These are phyloP conservation scores for Ustanciosporium gigantosporum DNA, from an alignment of 1,284 basidiomycete species.

Conservation along the genomic window DNA sequence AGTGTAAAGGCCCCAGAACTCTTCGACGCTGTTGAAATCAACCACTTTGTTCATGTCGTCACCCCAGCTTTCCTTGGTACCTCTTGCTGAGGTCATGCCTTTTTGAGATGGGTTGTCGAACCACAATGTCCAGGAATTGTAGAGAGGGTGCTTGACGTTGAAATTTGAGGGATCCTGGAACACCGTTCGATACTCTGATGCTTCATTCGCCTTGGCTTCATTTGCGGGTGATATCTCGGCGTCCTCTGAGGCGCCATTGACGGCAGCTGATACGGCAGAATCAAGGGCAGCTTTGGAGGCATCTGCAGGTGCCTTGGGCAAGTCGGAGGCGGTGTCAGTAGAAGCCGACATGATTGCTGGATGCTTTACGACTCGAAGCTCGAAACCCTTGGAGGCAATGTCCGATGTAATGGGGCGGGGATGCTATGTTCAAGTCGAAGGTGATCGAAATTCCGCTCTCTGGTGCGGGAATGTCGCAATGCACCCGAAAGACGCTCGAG, in stretches of 20 bases:
- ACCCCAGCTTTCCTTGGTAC: conserved; percentile 58
- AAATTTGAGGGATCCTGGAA: conserved; percentile 58
- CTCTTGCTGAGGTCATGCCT: conserved; percentile 47
- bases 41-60: conserved; percentile 60
- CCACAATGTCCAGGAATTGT: conserved; percentile 59
- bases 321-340: conserved; percentile 8
- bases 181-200: conserved; percentile 50
- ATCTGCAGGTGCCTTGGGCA: conserved; percentile 43
- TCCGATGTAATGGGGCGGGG: no score
- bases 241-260: conserved; percentile 14
- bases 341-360: conserved; percentile 29
- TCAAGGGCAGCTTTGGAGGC: conserved; percentile 49
- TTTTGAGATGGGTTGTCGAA: conserved; percentile 60
- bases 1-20: conserved; percentile 74
- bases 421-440: no score
- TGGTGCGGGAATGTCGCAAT: no score
- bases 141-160: conserved; percentile 60
- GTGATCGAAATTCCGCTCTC: no score
- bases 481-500: no score
- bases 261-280: conserved; percentile 26
- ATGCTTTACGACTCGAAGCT: no score
- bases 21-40: conserved; percentile 56
- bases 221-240: conserved; percentile 2
- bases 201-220: conserved; percentile 4
- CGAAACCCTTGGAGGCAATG: no score